phyloP scores from a whole-genome alignment of 2,329 filamentous ascomycete species.

The Helminthosporium solani region DNA sequence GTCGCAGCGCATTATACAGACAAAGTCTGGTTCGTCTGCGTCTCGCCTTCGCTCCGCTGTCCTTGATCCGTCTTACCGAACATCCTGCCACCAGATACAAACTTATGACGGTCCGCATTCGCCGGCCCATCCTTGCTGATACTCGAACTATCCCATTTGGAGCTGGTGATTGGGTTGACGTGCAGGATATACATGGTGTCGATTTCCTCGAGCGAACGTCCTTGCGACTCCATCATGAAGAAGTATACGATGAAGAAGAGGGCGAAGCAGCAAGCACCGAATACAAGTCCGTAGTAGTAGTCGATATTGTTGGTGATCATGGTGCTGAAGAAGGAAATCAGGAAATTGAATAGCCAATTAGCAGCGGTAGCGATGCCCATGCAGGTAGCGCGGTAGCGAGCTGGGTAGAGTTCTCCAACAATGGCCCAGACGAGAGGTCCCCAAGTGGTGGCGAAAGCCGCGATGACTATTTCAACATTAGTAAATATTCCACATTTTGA shows the following conservation, averaged over 20 bases:
- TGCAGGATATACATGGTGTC: conserved; percentile 69
- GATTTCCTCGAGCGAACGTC: conserved; percentile 74
- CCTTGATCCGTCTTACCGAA: conserved; percentile 38
- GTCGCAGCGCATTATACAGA: too few species aligned
- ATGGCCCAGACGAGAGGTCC: conserved; percentile 72
- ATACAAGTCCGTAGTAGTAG: conserved; percentile 74
- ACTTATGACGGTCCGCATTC: conserved; percentile 34
- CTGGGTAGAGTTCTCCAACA: conserved; percentile 65
- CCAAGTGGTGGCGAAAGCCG: conserved; percentile 68
- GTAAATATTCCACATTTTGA: too few species aligned
- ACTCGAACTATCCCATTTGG: conserved; percentile 49
- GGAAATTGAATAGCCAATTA: conserved; percentile 51
- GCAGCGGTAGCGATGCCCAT: conserved; percentile 49
- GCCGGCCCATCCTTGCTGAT: conserved; percentile 34
- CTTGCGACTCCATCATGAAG: conserved; percentile 75
- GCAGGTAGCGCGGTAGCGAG: conserved; percentile 52
- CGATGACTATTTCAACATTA: conserved; percentile 47
- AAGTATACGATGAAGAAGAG: conserved; percentile 71
- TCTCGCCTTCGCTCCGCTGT: conserved; percentile 1
- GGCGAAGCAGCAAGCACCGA: conserved; percentile 67
- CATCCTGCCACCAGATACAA: conserved; percentile 34
- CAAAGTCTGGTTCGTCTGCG: conserved; percentile 1
- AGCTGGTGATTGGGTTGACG: conserved; percentile 64
- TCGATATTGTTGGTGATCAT: conserved; percentile 72
- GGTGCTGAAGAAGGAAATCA: conserved; percentile 70